Evolutionary conservation across 345 rosid genomes (phyloP).

Genomic region (Gossypium herbaceum): DNA sequence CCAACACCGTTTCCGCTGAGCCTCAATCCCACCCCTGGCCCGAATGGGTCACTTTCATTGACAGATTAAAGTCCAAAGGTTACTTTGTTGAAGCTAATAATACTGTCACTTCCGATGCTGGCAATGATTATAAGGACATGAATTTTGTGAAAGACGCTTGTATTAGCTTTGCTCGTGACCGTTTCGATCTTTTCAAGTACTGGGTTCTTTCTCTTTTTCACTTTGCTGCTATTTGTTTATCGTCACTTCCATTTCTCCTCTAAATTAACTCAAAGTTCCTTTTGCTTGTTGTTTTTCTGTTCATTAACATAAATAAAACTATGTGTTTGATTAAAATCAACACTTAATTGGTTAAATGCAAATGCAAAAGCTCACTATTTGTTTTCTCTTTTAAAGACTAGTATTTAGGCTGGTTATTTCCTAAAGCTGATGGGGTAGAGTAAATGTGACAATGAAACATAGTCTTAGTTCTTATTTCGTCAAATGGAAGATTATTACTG

Average conservation of each 20-base stretch:
- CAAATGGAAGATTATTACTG: background rate
- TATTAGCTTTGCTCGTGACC: constrained; percentile 84
- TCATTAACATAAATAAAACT: background rate
- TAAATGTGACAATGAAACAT: background rate
- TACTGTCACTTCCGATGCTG: background rate
- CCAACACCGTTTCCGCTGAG: constrained; percentile 19
- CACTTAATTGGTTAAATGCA: background rate
- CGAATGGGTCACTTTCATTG: background rate
- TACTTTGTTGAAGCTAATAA: constrained; percentile 5
- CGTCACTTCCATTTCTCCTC: background rate
- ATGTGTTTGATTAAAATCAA: background rate
- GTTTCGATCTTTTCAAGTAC: constrained; percentile 75
- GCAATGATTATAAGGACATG: constrained; percentile 45
- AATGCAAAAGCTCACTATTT: background rate
- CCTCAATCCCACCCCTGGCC: constrained; percentile 71
- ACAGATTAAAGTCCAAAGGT: background rate
- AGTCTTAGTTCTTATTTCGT: background rate
- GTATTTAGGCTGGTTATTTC: background rate
- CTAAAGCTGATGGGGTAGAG: background rate
- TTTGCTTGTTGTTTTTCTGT: background rate
- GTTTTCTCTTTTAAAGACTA: background rate
- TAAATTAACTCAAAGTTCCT: background rate
- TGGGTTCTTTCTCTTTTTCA: background rate
- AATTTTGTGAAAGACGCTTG: constrained; percentile 65
- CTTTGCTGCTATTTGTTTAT: background rate